Percentiles rank a stretch among this genome's conserved stretches.
phyloP scores from a whole-genome alignment of 2,329 filamentous ascomycete genomes.

The Sclerotinia subarctica region DNA sequence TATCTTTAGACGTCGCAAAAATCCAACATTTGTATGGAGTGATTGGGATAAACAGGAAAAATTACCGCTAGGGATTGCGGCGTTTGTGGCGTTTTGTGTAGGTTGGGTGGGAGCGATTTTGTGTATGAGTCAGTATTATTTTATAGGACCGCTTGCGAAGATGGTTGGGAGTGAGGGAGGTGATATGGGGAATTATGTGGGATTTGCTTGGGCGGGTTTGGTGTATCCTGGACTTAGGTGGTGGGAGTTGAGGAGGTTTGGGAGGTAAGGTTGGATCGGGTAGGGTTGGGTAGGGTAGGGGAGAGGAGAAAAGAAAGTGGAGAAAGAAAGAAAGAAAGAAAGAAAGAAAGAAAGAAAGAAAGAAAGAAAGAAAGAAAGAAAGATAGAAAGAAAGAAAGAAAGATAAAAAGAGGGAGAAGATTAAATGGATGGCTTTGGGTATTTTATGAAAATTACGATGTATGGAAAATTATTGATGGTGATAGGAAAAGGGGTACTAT shows the following conservation, averaged over 20 bases:
- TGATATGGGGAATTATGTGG: conserved; percentile 44
- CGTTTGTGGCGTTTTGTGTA: conserved; percentile 57
- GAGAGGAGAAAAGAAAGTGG: too few relatives aligned
- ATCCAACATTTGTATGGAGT: conserved; percentile 54
- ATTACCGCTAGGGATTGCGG: conserved; percentile 61
- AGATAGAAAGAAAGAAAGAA: too few relatives aligned
- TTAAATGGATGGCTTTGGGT: not conserved
- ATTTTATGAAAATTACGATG: not conserved
- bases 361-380: too few relatives aligned
- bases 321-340: too few relatives aligned
- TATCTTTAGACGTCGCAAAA: conserved; percentile 51
- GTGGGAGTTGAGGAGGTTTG: conserved; percentile 37
- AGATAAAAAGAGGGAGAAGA: too few relatives aligned
- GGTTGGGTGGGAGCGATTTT: conserved; percentile 64
- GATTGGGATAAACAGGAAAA: conserved; percentile 57
- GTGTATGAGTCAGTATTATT: conserved; percentile 69
- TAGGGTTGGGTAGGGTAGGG: too few relatives aligned
- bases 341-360: too few relatives aligned
- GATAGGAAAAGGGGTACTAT: not conserved
- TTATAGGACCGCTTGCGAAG: conserved; percentile 57
- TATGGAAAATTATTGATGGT: not conserved
- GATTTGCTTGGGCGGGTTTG: conserved; percentile 56
- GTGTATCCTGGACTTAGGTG: conserved; percentile 48
- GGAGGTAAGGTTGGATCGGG: conserved; percentile 27
- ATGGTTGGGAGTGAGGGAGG: conserved; percentile 48